Base-by-base conservation (phyloP, 371 early-diverging fungal species). In the Lichtheimia corymbifera region DNA sequence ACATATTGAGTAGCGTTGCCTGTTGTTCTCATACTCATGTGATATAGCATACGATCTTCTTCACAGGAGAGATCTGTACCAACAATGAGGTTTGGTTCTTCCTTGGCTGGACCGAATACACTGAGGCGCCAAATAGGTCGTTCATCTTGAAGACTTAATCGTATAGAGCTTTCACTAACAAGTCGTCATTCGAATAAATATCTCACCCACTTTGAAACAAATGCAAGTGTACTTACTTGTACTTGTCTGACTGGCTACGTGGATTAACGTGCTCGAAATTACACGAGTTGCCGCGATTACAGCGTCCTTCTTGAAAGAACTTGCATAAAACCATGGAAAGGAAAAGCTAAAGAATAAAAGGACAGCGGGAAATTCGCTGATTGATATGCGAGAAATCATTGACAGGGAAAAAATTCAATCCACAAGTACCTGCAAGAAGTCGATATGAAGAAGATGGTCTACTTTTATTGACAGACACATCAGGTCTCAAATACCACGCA, bases 41-140 rank as follows among this genome's bases (percentile, higher is more conserved):
- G 85, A 59, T 77, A 87, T 52, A 68, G 66, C 25, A 80, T 58
- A 15, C 87, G 77, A 61, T 84, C 80, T 57, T 87, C 87, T 59
- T 87, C 87, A 15, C 75, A 73, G 59, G 80, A 80, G 61, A 68
- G 60, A 51, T 87, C 87, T 7, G 76, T 75, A 14, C 85, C 87
- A 2, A 76, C 75, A 55, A 87, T 78, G 59, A 87, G 35, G 47
- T 85, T 87, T 14, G 86, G 86, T 50, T 87, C 87, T 50, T 83
- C 86, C 64, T 87, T 87, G 49, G 82, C 86, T 40, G 87, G 87
- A 6, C 73, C 87, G 68, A 76, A 87, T 3, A 82, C 80, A 58
- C 83, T 82, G 0, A 83, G 61, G 35, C 66, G 73, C 65, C 83
- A 82, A 11, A 67, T 18, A 3, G 87, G 86, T 44, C 83, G 68